Conservation (phyloP, 768 basidiomycete species). For the Mycena vitilis region DNA sequence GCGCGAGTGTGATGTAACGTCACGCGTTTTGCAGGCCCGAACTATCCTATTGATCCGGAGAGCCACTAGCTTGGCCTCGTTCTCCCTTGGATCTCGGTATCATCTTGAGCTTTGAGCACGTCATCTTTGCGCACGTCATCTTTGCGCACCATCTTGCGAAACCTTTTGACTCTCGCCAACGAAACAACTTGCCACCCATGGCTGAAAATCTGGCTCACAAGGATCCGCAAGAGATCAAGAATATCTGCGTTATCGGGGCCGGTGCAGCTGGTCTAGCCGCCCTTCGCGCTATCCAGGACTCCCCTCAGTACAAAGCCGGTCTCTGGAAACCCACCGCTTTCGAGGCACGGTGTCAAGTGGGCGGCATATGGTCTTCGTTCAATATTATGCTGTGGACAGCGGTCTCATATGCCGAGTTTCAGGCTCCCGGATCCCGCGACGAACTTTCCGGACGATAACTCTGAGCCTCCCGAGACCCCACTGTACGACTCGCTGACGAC, state of each 20-base stretch:
- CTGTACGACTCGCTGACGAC: conserved; percentile 86
- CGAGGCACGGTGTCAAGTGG: conserved; percentile 73
- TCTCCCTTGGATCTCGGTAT: too few species aligned
- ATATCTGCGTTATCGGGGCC: conserved; percentile 79
- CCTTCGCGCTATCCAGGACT: conserved; percentile 73
- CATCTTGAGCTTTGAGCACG: too few species aligned
- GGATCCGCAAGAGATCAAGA: conserved; percentile 34
- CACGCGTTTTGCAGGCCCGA: too few species aligned
- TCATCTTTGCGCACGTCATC: too few species aligned
- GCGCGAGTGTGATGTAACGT: too few species aligned
- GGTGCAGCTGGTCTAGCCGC: conserved; percentile 81
- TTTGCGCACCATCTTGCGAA: too few species aligned
- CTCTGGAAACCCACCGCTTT: conserved; percentile 74
- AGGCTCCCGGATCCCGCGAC: conserved; percentile 66
- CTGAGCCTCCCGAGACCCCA: conserved; percentile 64
- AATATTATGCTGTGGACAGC: conserved; percentile 1
- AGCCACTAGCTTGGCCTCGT: too few species aligned
- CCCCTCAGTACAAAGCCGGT: conserved; percentile 64
- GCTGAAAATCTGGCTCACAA: too few species aligned
- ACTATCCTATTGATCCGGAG: too few species aligned
- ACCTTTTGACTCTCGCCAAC: too few species aligned
- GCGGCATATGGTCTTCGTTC: conserved; percentile 78
- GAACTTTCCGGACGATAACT: conserved; percentile 52
- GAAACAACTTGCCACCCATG: too few species aligned
- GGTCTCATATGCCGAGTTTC: conserved; percentile 7